Percentiles rank a stretch among this genome's conserved stretches.
Evolutionary conservation across 2,329 filamentous ascomycete species (phyloP).

Genomic region (Seiridium cupressi): DNA sequence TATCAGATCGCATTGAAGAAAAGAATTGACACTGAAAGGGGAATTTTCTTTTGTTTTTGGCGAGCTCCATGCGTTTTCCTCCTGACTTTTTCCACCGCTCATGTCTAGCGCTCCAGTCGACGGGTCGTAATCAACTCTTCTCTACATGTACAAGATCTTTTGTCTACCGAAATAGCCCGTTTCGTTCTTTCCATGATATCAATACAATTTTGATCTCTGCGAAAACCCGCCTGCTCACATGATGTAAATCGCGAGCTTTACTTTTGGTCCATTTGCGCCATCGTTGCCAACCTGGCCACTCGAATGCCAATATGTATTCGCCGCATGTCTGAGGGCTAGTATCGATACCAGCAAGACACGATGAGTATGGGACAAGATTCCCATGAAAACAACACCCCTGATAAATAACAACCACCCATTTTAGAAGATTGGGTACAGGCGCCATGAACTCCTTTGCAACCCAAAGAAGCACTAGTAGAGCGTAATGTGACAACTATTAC

Average conservation of each 20-base stretch:
- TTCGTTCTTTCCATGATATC: neutral
- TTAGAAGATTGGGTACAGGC: neutral
- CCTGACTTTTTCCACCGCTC: neutral
- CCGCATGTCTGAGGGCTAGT: no score
- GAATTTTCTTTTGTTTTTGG: conserved; percentile 7
- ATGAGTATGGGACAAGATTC: neutral
- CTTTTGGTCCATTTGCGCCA: no score
- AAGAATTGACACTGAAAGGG: neutral
- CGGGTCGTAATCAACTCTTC: neutral
- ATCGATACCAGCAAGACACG: no score
- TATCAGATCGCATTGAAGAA: neutral
- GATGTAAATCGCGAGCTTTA: neutral
- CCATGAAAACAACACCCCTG: neutral
- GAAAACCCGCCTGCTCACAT: neutral
- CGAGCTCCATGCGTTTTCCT: neutral
- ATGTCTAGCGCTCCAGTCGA: conserved; percentile 1
- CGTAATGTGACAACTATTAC: neutral
- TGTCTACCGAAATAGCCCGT: neutral
- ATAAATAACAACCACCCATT: neutral
- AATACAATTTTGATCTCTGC: conserved; percentile 9
- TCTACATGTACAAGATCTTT: conserved; percentile 16
- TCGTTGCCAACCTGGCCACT: no score
- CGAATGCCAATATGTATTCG: no score
- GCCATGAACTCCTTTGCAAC: conserved; percentile 7
- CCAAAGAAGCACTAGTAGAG: neutral